phyloP scores from a whole-genome alignment of 1,139 yeast genomes.

The Suhomyces kunorum region DNA sequence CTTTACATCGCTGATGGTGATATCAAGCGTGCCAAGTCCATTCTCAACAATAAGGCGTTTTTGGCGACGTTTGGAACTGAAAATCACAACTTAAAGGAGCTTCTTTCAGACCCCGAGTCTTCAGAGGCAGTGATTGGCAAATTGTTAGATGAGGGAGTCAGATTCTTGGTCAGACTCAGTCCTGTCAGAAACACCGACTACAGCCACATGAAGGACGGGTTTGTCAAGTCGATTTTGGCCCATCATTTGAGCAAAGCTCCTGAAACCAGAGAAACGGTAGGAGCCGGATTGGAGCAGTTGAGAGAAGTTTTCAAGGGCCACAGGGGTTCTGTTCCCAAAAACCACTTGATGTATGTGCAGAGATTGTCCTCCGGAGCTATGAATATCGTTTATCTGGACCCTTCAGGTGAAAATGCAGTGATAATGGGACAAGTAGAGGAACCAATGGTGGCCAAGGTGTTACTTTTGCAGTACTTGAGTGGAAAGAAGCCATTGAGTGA shows the following conservation, averaged over 20 bases:
- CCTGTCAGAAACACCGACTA: slow-evolving; percentile 91
- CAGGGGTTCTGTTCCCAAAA: slow-evolving; percentile 66
- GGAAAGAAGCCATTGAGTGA: slow-evolving; percentile 58
- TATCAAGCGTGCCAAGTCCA: slow-evolving; percentile 42
- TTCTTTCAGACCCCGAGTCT: slow-evolving; percentile 29
- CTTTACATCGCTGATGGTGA: slow-evolving; percentile 70
- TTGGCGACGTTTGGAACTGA: slow-evolving; percentile 14
- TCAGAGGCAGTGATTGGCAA: slow-evolving; percentile 55
- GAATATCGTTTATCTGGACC: slow-evolving; percentile 42
- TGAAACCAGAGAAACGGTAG: slow-evolving; percentile 36
- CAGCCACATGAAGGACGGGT: slow-evolving; percentile 85
- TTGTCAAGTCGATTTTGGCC: slow-evolving; percentile 72
- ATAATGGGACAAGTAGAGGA: slow-evolving; percentile 50
- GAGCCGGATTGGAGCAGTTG: slow-evolving; percentile 57
- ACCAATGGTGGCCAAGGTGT: slow-evolving; percentile 52
- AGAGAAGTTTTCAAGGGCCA: slow-evolving; percentile 49
- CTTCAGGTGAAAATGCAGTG: slow-evolving; percentile 29
- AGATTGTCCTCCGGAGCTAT: slow-evolving; percentile 48
- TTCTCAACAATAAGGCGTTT: slow-evolving; percentile 30
- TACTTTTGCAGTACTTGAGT: slow-evolving; percentile 61
- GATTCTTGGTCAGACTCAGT: slow-evolving; percentile 70
- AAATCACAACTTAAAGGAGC: slow-evolving; percentile 17
- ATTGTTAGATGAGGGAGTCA: slow-evolving; percentile 60
- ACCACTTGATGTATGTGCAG: slow-evolving; percentile 56
- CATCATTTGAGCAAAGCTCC: slow-evolving; percentile 45